Percentiles rank a stretch among this genome's conserved stretches.
phyloP scores from a whole-genome alignment of 768 basidiomycete species.

The Lactarius sanguifluus region DNA sequence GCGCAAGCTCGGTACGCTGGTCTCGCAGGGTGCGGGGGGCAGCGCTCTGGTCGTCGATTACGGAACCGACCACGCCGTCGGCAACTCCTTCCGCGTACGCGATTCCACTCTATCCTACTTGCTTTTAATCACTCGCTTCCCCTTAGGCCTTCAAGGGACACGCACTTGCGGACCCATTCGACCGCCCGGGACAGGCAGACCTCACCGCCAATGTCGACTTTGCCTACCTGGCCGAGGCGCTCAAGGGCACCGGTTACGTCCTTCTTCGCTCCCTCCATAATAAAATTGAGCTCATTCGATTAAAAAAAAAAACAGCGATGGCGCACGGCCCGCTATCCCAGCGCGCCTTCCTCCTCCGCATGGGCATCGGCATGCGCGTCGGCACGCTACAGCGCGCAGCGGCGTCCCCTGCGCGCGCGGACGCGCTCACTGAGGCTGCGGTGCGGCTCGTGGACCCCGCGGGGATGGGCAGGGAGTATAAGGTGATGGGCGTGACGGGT shows the following conservation, averaged over 20 bases:
- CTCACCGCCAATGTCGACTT: conserved; percentile 98
- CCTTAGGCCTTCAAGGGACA: conserved; percentile 87
- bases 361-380: conserved; percentile 73
- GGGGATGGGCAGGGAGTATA: conserved; percentile 89
- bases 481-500: conserved; percentile 63
- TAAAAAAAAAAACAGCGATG: conserved; percentile 35
- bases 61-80: conserved; percentile 68
- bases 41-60: conserved; percentile 87
- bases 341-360: conserved; percentile 67
- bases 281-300: no score
- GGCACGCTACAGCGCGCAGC: conserved; percentile 57
- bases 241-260: conserved; percentile 63
- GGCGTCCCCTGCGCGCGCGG: conserved; percentile 46
- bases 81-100: conserved; percentile 78
- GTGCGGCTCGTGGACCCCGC: conserved; percentile 69
- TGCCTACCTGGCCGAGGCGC: conserved; percentile 77
- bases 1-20: conserved; percentile 63
- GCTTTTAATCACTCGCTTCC: not conserved
- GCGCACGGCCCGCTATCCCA: conserved; percentile 74
- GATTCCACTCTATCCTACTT: not conserved
- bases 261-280: not conserved
- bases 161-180: conserved; percentile 79
- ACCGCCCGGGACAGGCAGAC: conserved; percentile 84
- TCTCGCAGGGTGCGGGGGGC: conserved; percentile 29
- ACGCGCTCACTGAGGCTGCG: conserved; percentile 58